phyloP scores from a whole-genome alignment of 2,329 filamentous ascomycete genomes.

The Colletotrichum gloeosporioides region DNA sequence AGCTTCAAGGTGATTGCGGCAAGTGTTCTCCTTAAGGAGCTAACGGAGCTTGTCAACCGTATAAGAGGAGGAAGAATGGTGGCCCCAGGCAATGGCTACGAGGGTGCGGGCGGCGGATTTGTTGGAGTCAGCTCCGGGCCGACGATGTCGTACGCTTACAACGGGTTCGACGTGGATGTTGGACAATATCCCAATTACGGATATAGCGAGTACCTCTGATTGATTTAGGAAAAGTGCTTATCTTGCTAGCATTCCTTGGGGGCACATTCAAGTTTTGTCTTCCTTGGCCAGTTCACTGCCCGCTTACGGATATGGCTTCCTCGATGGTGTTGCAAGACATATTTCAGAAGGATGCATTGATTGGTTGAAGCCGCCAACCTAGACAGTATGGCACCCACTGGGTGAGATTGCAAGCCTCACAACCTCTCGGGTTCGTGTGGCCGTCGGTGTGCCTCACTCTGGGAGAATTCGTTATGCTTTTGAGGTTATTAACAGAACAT shows the following conservation, averaged over 20 bases:
- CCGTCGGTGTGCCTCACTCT: not conserved
- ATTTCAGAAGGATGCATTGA: not conserved
- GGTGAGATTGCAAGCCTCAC: not conserved
- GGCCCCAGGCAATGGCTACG: not conserved
- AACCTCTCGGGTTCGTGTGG: not conserved
- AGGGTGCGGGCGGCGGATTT: not conserved
- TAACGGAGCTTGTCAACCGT: constrained; percentile 21
- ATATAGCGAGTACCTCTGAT: not conserved
- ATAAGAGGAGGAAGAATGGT: not conserved
- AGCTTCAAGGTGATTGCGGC: constrained; percentile 45
- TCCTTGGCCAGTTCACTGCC: not conserved
- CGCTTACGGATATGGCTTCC: not conserved
- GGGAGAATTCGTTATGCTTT: not conserved
- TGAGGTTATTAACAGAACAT: not conserved
- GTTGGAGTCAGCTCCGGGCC: constrained; percentile 3
- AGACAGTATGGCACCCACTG: not conserved
- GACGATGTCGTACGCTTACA: not conserved
- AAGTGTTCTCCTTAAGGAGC: constrained; percentile 36
- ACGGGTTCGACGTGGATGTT: constrained; percentile 10
- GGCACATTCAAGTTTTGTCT: not conserved
- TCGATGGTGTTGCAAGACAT: not conserved
- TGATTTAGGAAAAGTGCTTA: not conserved
- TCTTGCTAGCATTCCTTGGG: not conserved
- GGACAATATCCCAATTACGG: constrained; percentile 17
- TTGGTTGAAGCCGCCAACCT: not conserved